phyloP scores from a whole-genome alignment of 192 early-diverging fungal species.

The Polychytrium aggregatum region DNA sequence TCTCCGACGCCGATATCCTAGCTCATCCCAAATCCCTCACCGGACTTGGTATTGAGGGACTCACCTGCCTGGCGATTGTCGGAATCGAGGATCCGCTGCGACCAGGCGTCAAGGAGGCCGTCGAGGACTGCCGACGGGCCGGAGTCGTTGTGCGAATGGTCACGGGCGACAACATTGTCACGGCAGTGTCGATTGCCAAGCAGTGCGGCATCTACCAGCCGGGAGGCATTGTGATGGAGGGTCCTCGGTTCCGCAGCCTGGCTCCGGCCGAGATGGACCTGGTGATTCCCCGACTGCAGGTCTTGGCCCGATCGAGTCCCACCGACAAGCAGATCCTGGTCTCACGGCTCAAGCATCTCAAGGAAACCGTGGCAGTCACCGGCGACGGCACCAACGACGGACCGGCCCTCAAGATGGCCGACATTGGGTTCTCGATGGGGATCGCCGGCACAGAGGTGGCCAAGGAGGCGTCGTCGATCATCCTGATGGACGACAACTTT shows the following conservation, averaged over 20 bases:
- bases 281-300: constrained; percentile 86
- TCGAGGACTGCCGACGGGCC: constrained; percentile 74
- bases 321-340: constrained; percentile 96
- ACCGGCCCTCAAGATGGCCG: constrained; percentile 78
- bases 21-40: too few species aligned
- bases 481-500: constrained; percentile 98
- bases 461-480: constrained; percentile 97
- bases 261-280: constrained; percentile 75
- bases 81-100: constrained; percentile 97
- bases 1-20: constrained; percentile 42
- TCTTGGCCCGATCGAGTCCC: constrained; percentile 88
- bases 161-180: constrained; percentile 91
- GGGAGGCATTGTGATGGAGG: constrained; percentile 87
- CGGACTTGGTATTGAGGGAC: too few species aligned
- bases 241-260: constrained; percentile 82
- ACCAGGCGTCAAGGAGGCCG: constrained; percentile 86
- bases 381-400: constrained; percentile 99
- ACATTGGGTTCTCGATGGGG: constrained; percentile 98
- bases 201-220: constrained; percentile 85
- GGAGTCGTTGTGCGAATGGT: constrained; percentile 98
- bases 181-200: constrained; percentile 87
- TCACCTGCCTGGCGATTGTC: constrained; percentile 78
- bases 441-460: constrained; percentile 99
- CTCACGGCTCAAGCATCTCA: constrained; percentile 69
- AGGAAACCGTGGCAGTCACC: constrained; percentile 95